Evolutionary conservation across 768 basidiomycete species (phyloP).

Genomic region (Psilocybe subaeruginosa): DNA sequence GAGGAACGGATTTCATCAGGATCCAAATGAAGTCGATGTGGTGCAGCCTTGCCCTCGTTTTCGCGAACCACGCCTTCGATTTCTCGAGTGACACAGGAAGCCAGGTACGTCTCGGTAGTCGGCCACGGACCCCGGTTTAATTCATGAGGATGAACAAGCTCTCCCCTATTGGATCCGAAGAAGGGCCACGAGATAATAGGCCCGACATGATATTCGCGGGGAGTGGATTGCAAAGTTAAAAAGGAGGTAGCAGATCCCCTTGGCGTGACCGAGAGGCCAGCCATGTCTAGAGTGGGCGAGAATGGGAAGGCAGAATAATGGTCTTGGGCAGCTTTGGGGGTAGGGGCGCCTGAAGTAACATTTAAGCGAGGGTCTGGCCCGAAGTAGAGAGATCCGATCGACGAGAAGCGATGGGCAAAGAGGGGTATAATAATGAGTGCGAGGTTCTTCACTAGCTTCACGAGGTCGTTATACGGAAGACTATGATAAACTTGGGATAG

Average conservation of each 20-base stretch:
- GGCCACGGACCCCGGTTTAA: constrained; percentile 83
- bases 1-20: constrained; percentile 76
- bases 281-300: constrained; percentile 41
- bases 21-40: constrained; percentile 79
- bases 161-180: constrained; percentile 83
- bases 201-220: constrained; percentile 60
- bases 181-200: constrained; percentile 91
- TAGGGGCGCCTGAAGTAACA: constrained; percentile 39
- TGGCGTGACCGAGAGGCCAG: constrained; percentile 24
- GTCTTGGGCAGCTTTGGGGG: constrained; percentile 43
- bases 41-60: constrained; percentile 76
- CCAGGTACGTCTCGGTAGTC: constrained; percentile 59
- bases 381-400: constrained; percentile 76
- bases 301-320: constrained; percentile 48
- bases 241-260: constrained; percentile 23
- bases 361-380: constrained; percentile 44
- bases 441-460: constrained; percentile 67
- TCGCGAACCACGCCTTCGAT: constrained; percentile 73
- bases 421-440: constrained; percentile 71
- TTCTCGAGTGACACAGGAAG: constrained; percentile 73
- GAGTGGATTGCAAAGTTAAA: constrained; percentile 18
- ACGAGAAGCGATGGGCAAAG: constrained; percentile 75
- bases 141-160: constrained; percentile 66
- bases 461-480: constrained; percentile 65
- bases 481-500: constrained; percentile 73